Base-by-base conservation (phyloP, 192 early-diverging fungal genomes). In the Coemansia sp. region DNA sequence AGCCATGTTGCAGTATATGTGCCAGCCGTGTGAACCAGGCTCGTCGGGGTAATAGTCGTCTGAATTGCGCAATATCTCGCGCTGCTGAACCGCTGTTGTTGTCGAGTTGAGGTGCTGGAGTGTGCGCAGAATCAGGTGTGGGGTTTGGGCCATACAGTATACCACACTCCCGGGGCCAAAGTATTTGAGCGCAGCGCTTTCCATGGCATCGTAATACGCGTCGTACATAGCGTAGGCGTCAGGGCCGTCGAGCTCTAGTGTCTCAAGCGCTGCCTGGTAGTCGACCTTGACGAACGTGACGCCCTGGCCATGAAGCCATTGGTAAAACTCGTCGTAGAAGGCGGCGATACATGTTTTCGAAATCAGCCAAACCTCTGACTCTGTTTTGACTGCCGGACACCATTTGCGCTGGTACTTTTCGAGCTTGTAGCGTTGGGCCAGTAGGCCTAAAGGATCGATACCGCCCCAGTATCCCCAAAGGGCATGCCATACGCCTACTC, bases 391-490 rank as follows among this genome's bases (percentile, higher is more conserved):
- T 3, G 57, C 48, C 0, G 64, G 32, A 8, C 71, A 68, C 38
- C 42, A 62, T 23, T 50, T 15, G 25, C 75, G 63, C 29, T 58
- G 74, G n/a, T 77, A 50, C 23, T 41, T 51, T 25, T 80, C 71
- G 3, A 82, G 61, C 29, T 31, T 41, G 45, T 78, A 79, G 9
- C 42, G 57, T 23, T 63, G 21, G n/a, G 68, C 60, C 34, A 73
- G 45, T 23, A 63, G 67, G 3, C 78, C 75, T 0, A 34, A n/a
- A 15, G 65, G 71, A 34, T 87, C 71, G 27, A 88, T 69, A 1
- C 87, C 87, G 64, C 81, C 69, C 86, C 87, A 88, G 51, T 87
- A 88, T 10, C 87, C 85, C 87, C 86, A 87, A 4, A 88, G 66
- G 17, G 85, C 68, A 62, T 87, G 85, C 87, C 86, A 88, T 21